These are phyloP conservation scores for Candida adriatica DNA, from an alignment of 805 yeast species.

Conservation along the genomic window DNA sequence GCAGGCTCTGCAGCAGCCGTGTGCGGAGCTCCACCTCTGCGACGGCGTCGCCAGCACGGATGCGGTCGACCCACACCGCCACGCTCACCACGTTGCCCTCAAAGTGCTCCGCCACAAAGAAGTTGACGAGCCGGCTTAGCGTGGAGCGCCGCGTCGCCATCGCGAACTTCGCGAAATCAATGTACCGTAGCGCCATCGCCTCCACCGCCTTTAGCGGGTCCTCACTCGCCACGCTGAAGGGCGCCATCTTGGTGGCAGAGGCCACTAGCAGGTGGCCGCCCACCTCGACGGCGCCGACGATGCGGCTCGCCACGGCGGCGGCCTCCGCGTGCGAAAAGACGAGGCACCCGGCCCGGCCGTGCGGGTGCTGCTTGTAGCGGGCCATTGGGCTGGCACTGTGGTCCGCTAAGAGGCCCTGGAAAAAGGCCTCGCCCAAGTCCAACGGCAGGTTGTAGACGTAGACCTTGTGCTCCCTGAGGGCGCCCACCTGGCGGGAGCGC, in stretches of 20 bases:
- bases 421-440: slow-evolving; percentile 22
- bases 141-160: slow-evolving; percentile 28
- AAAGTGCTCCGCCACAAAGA: too few relatives aligned
- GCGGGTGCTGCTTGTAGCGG: too few relatives aligned
- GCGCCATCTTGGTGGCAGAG: too few relatives aligned
- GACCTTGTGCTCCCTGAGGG: slow-evolving; percentile 8
- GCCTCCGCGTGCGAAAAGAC: too few relatives aligned
- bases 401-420: slow-evolving; percentile 20
- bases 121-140: slow-evolving; percentile 26
- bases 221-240: too few relatives aligned
- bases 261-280: too few relatives aligned
- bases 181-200: slow-evolving; percentile 23
- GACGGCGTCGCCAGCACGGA: slow-evolving; percentile 12
- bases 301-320: too few relatives aligned
- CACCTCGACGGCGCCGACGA: too few relatives aligned
- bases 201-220: too few relatives aligned
- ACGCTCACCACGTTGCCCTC: slow-evolving; percentile 19
- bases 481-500: slow-evolving; percentile 12
- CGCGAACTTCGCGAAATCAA: slow-evolving; percentile 28
- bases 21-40: slow-evolving; percentile 9
- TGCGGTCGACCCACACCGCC: slow-evolving; percentile 7
- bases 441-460: slow-evolving; percentile 22
- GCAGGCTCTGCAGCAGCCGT: slow-evolving; percentile 7
- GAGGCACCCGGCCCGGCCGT: too few relatives aligned
- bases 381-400: too few relatives aligned